Evolutionary conservation across 1,284 basidiomycete species (phyloP).

Genomic region (Blastosporella zonata): DNA sequence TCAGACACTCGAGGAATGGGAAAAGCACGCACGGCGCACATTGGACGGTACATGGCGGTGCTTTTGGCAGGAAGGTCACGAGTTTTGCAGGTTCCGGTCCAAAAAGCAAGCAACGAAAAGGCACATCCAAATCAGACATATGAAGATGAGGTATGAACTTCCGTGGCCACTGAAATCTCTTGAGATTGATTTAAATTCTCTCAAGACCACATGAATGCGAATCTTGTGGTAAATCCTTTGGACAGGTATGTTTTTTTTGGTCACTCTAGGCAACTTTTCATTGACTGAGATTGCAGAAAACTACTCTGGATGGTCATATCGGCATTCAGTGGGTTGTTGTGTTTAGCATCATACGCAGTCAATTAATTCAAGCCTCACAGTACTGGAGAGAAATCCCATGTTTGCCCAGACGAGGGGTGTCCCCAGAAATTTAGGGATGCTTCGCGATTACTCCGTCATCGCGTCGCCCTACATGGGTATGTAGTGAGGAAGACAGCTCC

Average conservation of each 20-base stretch:
- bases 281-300: conserved; percentile 16
- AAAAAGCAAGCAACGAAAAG: conserved; percentile 24
- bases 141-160: conserved; percentile 16
- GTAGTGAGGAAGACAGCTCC: conserved; percentile 33
- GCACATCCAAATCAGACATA: conserved; percentile 21
- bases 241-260: conserved; percentile 16
- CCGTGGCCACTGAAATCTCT: neutral
- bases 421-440: conserved; percentile 58
- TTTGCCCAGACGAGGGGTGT: conserved; percentile 32
- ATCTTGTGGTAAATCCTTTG: conserved; percentile 18
- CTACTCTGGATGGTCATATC: conserved; percentile 21
- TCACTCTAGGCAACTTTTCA: neutral
- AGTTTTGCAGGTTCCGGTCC: conserved; percentile 15
- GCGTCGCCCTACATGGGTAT: conserved; percentile 51
- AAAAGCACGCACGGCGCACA: conserved; percentile 9
- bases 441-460: conserved; percentile 59
- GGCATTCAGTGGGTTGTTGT: conserved; percentile 20
- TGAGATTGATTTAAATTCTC: neutral
- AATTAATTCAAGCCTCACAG: conserved; percentile 6
- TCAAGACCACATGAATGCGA: conserved; percentile 17
- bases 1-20: conserved; percentile 12
- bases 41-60: conserved; percentile 13
- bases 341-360: neutral
- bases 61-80: conserved; percentile 12
- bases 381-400: conserved; percentile 19